These are phyloP conservation scores for Vitis riparia DNA, from an alignment of 164 flowering plant species.

Conservation along the genomic window DNA sequence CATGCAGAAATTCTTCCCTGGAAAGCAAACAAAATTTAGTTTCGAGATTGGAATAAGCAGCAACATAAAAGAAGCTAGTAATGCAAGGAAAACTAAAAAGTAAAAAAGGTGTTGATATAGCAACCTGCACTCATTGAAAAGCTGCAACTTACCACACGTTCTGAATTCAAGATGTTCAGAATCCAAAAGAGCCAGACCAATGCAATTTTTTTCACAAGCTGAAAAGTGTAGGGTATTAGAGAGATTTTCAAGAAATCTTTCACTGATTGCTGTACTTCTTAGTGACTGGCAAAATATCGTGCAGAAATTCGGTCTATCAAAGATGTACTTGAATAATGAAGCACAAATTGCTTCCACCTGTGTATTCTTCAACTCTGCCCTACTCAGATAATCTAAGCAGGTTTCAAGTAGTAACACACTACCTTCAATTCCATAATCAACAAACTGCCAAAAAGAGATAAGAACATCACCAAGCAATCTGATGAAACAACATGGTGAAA, in stretches of 20 bases:
- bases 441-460: conserved; percentile 44
- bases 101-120: background rate
- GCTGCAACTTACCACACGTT: conserved; percentile 54
- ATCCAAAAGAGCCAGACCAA: conserved; percentile 88
- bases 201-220: conserved; percentile 60
- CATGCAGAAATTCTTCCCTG: conserved; percentile 83
- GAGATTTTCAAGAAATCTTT: conserved; percentile 54
- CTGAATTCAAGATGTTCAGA: conserved; percentile 56
- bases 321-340: conserved; percentile 46
- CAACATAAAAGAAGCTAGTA: background rate
- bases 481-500: no score
- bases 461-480: background rate
- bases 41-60: background rate
- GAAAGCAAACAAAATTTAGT: background rate
- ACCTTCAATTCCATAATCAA: conserved; percentile 67
- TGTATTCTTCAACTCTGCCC: conserved; percentile 35
- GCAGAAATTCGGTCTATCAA: conserved; percentile 68
- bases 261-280: conserved; percentile 34
- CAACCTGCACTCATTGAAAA: background rate
- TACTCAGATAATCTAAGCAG: conserved; percentile 56
- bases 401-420: conserved; percentile 65
- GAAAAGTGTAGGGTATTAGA: conserved; percentile 59
- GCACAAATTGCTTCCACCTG: conserved; percentile 44
- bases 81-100: background rate
- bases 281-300: conserved; percentile 65